Conservation (phyloP, 805 yeast species). For the Ogataea methylovora region DNA sequence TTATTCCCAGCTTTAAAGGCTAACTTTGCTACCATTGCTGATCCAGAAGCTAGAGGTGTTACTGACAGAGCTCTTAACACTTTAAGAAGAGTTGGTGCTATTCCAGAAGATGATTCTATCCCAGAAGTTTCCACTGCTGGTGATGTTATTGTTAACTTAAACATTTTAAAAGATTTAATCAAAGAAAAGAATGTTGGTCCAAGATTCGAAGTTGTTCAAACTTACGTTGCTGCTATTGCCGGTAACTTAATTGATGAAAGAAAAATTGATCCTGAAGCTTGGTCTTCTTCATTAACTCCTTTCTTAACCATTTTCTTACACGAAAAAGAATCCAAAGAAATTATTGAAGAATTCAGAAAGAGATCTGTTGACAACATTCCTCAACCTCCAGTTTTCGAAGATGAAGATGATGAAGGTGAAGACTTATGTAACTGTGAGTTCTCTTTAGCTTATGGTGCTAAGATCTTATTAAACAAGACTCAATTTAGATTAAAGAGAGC, state of each 20-base stretch:
- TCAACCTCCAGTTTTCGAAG: constrained; percentile 80
- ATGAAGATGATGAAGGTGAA: constrained; percentile 98
- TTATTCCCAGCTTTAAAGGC: constrained; percentile 93
- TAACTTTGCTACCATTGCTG: constrained; percentile 95
- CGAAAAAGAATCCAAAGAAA: constrained; percentile 82
- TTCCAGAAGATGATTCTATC: constrained; percentile 78
- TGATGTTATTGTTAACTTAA: constrained; percentile 84
- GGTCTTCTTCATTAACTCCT: constrained; percentile 86
- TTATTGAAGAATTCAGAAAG: constrained; percentile 92
- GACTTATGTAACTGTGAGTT: constrained; percentile 99
- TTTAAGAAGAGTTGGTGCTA: constrained; percentile 97
- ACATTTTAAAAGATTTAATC: constrained; percentile 68
- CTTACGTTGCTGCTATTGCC: constrained; percentile 91
- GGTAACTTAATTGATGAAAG: constrained; percentile 99
- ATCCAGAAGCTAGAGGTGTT: constrained; percentile 99
- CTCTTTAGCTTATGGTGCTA: constrained; percentile 99
- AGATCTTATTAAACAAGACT: constrained; percentile 98
- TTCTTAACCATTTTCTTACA: constrained; percentile 95
- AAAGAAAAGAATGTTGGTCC: constrained; percentile 58
- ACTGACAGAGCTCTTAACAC: constrained; percentile 96
- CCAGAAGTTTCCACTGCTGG: constrained; percentile 99
- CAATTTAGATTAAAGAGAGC: constrained; percentile 98
- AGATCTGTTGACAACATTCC: constrained; percentile 98
- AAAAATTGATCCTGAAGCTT: constrained; percentile 82
- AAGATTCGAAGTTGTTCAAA: constrained; percentile 73